Evolutionary conservation across 805 yeast genomes (phyloP).

Genomic region (Schizosaccharomyces lindneri): DNA sequence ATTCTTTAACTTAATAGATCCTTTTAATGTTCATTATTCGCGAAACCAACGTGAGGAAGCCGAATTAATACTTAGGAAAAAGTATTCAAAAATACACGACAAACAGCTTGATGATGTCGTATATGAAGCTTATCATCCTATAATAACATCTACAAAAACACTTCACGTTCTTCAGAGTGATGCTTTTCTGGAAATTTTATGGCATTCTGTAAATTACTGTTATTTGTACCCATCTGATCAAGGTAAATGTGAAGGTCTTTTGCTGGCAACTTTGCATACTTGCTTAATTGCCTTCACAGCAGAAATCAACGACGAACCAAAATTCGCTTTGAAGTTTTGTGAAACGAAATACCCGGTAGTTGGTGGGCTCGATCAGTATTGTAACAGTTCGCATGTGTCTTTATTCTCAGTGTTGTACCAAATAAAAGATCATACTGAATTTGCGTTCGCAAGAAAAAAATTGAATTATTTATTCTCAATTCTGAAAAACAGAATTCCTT

Average conservation of each 20-base stretch:
- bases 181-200: neutral
- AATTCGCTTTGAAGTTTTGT: neutral
- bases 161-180: neutral
- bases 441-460: neutral
- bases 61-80: constrained; percentile 29
- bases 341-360: neutral
- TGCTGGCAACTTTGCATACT: neutral
- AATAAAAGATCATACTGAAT: neutral
- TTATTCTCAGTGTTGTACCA: neutral
- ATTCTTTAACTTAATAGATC: constrained; percentile 34
- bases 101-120: neutral
- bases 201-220: neutral
- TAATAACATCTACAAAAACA: neutral
- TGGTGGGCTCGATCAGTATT: neutral
- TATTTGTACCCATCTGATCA: neutral
- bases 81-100: neutral
- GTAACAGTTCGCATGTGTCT: neutral
- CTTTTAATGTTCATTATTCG: constrained; percentile 56
- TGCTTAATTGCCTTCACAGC: neutral
- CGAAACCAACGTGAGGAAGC: constrained; percentile 70
- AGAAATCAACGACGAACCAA: neutral
- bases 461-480: neutral
- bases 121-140: neutral
- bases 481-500: neutral
- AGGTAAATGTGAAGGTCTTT: neutral